Conservation (phyloP, 768 basidiomycete genomes). For the Leccinum longicurvipes region DNA sequence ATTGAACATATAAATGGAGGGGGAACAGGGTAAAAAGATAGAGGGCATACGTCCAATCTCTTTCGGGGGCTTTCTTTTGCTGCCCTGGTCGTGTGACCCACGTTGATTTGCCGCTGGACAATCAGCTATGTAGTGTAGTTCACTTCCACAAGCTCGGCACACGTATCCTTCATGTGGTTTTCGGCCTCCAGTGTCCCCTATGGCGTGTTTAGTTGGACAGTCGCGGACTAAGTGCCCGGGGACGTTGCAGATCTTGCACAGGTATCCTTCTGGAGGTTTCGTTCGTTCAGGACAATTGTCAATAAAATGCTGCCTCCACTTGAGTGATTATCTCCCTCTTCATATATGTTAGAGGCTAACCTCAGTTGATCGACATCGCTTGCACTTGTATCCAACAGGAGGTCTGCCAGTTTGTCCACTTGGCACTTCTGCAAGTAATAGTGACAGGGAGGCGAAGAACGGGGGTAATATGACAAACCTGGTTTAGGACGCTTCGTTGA, state of each 20-base stretch:
- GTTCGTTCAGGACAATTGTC: conserved; percentile 70
- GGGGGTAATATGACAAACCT: conserved; percentile 36
- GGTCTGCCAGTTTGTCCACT: conserved; percentile 52
- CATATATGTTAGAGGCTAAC: conserved; percentile 36
- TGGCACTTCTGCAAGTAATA: conserved; percentile 9
- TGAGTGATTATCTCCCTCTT: conserved; percentile 2
- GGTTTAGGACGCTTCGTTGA: conserved; percentile 55
- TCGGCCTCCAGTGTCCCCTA: conserved; percentile 78
- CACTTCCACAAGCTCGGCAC: conserved; percentile 89
- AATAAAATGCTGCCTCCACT: conserved; percentile 60
- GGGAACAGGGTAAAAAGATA: not conserved
- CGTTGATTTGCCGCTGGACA: conserved; percentile 69
- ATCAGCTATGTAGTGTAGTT: conserved; percentile 82
- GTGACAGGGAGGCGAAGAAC: not conserved
- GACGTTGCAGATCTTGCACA: conserved; percentile 86
- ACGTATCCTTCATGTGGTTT: conserved; percentile 85
- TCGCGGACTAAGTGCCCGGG: conserved; percentile 86
- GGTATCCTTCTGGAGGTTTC: conserved; percentile 78
- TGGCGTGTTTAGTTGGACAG: conserved; percentile 75
- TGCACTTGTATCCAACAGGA: conserved; percentile 73
- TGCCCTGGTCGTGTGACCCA: conserved; percentile 28
- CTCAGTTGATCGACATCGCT: conserved; percentile 71
- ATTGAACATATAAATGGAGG: conserved; percentile 5
- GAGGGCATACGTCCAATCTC: conserved; percentile 79
- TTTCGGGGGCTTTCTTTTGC: conserved; percentile 54